Evolutionary conservation across 1,139 yeast species (phyloP).

Genomic region (Blastobotrys indianensis): DNA sequence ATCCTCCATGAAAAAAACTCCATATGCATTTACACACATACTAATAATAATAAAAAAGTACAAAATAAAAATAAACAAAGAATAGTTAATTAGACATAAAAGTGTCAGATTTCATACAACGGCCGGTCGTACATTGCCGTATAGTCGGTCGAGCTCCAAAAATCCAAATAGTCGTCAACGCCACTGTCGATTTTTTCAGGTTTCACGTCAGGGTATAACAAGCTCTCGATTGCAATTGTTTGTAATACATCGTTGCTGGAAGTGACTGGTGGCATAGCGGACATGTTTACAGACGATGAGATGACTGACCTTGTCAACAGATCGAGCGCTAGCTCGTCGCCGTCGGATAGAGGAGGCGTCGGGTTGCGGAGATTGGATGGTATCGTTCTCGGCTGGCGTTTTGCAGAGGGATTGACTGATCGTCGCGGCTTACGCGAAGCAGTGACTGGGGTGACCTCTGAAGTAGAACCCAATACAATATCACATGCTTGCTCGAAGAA

Average conservation of each 20-base stretch:
- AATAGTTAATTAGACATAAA: neutral
- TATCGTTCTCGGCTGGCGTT: too few species aligned
- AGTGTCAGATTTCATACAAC: neutral
- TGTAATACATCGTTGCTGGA: neutral
- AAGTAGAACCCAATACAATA: constrained; percentile 16
- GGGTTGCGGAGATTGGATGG: too few species aligned
- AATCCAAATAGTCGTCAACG: constrained; percentile 13
- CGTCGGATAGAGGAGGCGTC: too few species aligned
- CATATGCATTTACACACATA: neutral
- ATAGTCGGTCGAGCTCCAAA: constrained; percentile 15
- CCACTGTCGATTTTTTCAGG: neutral
- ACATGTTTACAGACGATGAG: too few species aligned
- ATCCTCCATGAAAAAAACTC: neutral
- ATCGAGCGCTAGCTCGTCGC: too few species aligned
- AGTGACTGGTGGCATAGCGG: too few species aligned
- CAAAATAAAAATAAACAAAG: neutral
- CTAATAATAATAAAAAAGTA: neutral
- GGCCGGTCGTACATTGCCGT: constrained; percentile 7
- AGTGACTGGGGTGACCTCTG: constrained; percentile 6
- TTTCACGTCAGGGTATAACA: neutral
- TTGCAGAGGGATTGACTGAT: neutral
- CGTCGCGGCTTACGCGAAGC: neutral
- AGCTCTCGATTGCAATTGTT: neutral
- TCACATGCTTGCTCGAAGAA: constrained; percentile 26
- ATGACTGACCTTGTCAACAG: too few species aligned